Base-by-base conservation (phyloP, 2,329 filamentous ascomycete genomes). In the Trichoderma sp. region DNA sequence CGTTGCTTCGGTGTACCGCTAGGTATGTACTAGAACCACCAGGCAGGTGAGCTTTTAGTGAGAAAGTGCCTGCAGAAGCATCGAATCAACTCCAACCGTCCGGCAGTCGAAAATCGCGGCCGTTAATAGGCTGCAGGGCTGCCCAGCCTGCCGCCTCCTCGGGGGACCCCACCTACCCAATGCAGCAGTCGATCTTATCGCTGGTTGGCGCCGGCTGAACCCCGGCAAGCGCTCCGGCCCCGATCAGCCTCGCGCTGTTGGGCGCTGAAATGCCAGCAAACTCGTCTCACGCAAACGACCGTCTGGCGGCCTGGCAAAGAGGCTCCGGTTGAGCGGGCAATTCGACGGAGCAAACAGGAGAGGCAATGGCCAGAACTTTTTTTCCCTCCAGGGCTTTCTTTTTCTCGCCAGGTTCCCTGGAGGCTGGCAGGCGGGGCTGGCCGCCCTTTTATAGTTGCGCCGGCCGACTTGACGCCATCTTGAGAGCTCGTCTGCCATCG, bases 381-480 rank as follows among this genome's bases (percentile, higher is more conserved):
- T 19, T 22, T 32, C 22, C 17, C 17, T 22, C 56, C 22, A 10
- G 4, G 4, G 8, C 15, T 19, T 9, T 19, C 17, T 39, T n/a
- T 37, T 35, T 4, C 53, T 58, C 29, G n/a, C 52, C 9, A n/a
- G 29, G 10, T 39, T 13, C 35, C 50, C 19, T 13, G 45, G 17
- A 7, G 12, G 27, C 27, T 27, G 7, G 22, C 42, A 25, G 56
- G 29, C 19, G 64, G 64, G 67, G 67, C 48, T 39, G 63, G 32
- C 50, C 34, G 48, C 64, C 67, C 67, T 69, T 69, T 69, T 69
- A 69, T 69, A 69, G 35, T 67, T 69, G 57, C 67, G 45, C 12
- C 45, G 25, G 39, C 35, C 50, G n/a, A 56, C 45, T 64, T 64
- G 59, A 68, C 58, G 66, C 66, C 66, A 68, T 68, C 66, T 52